Conservation (phyloP, 2,329 filamentous ascomycete genomes). For the Chaetothyriales sp. region DNA sequence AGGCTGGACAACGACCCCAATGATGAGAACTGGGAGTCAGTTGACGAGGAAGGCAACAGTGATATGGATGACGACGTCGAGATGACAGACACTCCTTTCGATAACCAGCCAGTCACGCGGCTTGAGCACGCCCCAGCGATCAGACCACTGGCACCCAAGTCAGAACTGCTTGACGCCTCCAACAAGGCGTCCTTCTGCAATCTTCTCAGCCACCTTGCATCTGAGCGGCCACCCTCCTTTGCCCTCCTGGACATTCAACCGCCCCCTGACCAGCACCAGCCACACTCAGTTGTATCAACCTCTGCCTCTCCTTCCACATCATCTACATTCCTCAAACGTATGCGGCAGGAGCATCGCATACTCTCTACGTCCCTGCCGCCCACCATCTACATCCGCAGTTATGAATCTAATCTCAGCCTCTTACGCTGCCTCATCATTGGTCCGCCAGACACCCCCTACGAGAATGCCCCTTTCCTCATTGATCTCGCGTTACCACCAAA, state of each 20-base stretch:
- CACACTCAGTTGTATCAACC: conserved; percentile 21
- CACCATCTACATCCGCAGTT: conserved; percentile 43
- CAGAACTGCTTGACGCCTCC: neutral
- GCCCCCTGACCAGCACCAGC: conserved; percentile 30
- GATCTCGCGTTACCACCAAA: conserved; percentile 39
- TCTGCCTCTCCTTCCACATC: conserved; percentile 19
- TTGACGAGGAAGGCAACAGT: conserved; percentile 23
- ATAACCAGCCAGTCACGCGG: neutral
- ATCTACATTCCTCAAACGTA: conserved; percentile 31
- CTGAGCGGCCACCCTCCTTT: conserved; percentile 23
- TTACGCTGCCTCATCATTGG: conserved; percentile 46
- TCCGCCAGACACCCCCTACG: conserved; percentile 47
- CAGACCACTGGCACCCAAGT: neutral
- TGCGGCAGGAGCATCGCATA: conserved; percentile 46
- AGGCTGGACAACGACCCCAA: conserved; percentile 30
- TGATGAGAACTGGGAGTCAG: conserved; percentile 29
- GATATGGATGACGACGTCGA: conserved; percentile 6
- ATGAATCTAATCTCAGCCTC: conserved; percentile 46
- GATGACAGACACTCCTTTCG: conserved; percentile 3
- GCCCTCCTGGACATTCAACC: conserved; percentile 29
- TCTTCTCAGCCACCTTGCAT: neutral
- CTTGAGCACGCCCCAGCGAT: neutral
- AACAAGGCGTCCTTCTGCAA: neutral
- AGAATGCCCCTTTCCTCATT: conserved; percentile 47
- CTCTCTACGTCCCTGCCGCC: conserved; percentile 39